phyloP scores from a whole-genome alignment of 495 filamentous ascomycete genomes.

The Emericellopsis terricola region DNA sequence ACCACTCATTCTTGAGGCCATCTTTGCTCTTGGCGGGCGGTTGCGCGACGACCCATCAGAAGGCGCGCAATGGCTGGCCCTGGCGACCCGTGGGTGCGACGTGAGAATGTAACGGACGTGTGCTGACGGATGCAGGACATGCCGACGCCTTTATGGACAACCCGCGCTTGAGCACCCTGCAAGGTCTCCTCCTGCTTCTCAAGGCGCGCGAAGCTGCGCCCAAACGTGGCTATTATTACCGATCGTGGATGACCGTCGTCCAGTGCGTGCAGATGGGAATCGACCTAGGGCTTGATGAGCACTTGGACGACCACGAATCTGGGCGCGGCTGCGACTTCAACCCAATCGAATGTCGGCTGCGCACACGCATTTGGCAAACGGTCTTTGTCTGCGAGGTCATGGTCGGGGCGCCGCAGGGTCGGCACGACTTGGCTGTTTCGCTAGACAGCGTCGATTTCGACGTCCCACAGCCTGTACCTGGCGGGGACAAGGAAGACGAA shows the following conservation, averaged over 20 bases:
- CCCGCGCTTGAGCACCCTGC: conserved; percentile 81
- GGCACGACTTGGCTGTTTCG: conserved; percentile 61
- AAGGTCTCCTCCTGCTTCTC: conserved; percentile 71
- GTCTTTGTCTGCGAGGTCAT: conserved; percentile 78
- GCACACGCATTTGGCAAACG: conserved; percentile 81
- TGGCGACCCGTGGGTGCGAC: conserved; percentile 60
- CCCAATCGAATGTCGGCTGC: conserved; percentile 59
- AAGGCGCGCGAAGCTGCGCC: conserved; percentile 87
- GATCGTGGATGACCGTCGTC: conserved; percentile 95
- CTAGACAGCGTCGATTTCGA: conserved; percentile 61
- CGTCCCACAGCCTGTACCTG: conserved; percentile 40
- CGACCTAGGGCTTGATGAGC: conserved; percentile 81
- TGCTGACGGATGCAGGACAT: too few species aligned
- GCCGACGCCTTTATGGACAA: conserved; percentile 94
- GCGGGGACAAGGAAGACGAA: conserved; percentile 59
- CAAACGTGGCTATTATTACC: conserved; percentile 89
- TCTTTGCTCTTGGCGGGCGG: conserved; percentile 85
- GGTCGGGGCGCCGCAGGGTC: conserved; percentile 93
- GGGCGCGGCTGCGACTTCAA: conserved; percentile 50
- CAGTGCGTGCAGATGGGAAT: conserved; percentile 84
- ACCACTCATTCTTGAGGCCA: conserved; percentile 76
- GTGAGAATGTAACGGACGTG: too few species aligned
- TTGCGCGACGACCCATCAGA: conserved; percentile 68
- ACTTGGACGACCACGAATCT: conserved; percentile 57
- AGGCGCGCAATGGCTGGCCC: conserved; percentile 84